A percentile compares a stretch with the other conserved stretches of the same genome.
Evolutionary conservation across 208 protist species (phyloP).

Genomic region (Trypanosomatidae sp.): DNA sequence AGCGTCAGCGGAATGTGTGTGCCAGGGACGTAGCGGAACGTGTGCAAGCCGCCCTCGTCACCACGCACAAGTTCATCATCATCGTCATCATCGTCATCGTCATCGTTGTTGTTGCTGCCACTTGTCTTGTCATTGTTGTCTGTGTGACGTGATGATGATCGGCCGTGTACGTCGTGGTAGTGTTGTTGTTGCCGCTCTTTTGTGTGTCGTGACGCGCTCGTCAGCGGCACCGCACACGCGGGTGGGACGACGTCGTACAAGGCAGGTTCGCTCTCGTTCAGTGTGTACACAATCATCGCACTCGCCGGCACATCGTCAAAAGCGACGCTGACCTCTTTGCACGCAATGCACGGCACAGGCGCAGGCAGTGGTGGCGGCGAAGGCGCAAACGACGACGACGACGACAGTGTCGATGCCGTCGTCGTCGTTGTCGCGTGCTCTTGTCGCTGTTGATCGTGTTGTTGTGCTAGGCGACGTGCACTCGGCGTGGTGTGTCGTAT

Average conservation of each 20-base stretch:
- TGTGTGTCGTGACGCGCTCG: background rate
- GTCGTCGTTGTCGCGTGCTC: too few species aligned
- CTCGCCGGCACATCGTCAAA: slow-evolving; percentile 65
- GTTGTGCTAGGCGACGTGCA: slow-evolving; percentile 7
- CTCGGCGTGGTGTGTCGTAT: slow-evolving; percentile 18
- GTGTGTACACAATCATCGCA: slow-evolving; percentile 57
- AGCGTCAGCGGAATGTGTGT: slow-evolving; percentile 45
- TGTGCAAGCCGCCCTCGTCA: slow-evolving; percentile 25
- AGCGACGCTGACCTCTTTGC: slow-evolving; percentile 44
- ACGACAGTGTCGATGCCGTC: too few species aligned
- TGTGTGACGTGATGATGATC: background rate
- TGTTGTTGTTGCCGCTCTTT: too few species aligned
- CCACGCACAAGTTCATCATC: background rate
- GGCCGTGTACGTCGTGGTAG: background rate
- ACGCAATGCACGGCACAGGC: slow-evolving; percentile 58
- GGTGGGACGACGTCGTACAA: slow-evolving; percentile 33
- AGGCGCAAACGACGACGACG: too few species aligned
- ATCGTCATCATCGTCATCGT: background rate
- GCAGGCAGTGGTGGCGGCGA: slow-evolving; percentile 37
- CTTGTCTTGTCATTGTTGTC: too few species aligned
- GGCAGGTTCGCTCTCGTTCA: slow-evolving; percentile 55
- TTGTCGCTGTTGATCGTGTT: slow-evolving; percentile 7
- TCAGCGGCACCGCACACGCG: slow-evolving; percentile 5
- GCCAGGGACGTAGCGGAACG: slow-evolving; percentile 36
- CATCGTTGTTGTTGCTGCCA: too few species aligned